A percentile compares a stretch with the other conserved stretches of the same genome.
phyloP scores from a whole-genome alignment of 139 green algal genomes.

The Yamagishiella unicocca region DNA sequence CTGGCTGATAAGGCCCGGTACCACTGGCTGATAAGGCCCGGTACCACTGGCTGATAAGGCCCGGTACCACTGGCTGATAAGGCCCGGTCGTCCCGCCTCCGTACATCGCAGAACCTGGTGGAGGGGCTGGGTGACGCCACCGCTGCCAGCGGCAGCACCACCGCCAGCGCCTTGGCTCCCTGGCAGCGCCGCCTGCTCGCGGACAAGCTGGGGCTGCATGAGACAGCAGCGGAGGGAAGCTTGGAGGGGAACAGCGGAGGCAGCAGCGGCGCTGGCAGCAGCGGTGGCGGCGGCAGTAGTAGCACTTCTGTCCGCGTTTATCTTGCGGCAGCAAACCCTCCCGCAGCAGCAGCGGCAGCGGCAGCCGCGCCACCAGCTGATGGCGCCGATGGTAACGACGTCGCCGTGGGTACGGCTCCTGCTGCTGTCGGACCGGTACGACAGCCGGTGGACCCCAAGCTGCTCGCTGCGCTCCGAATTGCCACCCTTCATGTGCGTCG shows the following conservation, averaged over 20 bases:
- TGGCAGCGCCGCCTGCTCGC: too few relatives aligned
- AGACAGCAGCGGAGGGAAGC: not conserved
- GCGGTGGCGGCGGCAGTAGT: not conserved
- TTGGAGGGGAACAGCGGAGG: not conserved
- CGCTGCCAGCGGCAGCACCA: too few relatives aligned
- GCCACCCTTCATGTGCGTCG: conserved; percentile 29
- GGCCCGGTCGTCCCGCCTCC: not conserved
- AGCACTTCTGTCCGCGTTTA: not conserved
- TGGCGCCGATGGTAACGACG: not conserved
- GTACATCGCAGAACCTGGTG: conserved; percentile 7
- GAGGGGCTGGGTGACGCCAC: not conserved
- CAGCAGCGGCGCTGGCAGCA: not conserved
- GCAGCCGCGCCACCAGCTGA: not conserved
- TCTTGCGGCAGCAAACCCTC: not conserved
- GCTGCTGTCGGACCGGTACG: not conserved
- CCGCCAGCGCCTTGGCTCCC: not conserved
- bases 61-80: too few relatives aligned
- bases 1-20: too few relatives aligned
- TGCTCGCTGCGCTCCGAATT: conserved; percentile 57
- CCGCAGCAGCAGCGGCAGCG: too few relatives aligned
- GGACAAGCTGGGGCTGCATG: not conserved
- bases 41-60: too few relatives aligned
- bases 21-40: too few relatives aligned
- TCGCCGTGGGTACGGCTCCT: not conserved
- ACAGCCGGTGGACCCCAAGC: conserved; percentile 44